These are phyloP conservation scores for Lactuca sativa DNA, from an alignment of 129 eudicot species.

Conservation along the genomic window DNA sequence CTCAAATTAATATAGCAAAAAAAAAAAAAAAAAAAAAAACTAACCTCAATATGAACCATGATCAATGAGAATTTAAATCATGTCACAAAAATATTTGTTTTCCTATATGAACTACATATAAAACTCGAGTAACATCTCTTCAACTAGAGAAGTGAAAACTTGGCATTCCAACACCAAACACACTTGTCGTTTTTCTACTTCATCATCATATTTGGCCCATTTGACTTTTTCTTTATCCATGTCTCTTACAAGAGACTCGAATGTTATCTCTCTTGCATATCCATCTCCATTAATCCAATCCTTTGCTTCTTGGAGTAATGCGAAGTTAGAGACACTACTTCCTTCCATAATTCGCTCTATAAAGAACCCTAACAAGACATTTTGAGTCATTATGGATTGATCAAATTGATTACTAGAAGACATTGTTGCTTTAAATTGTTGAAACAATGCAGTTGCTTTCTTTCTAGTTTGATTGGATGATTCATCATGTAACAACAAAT, in stretches of 20 bases:
- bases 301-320: conserved; percentile 42
- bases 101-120: conserved; percentile 1
- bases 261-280: conserved; percentile 35
- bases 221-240: conserved; percentile 53
- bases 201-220: conserved; percentile 46
- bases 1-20: neutral
- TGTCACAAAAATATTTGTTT: neutral
- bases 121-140: conserved; percentile 50
- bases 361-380: conserved; percentile 55
- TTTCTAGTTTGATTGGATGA: conserved; percentile 27
- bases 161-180: conserved; percentile 49
- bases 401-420: conserved; percentile 33
- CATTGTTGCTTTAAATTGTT: conserved; percentile 40
- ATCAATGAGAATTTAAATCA: neutral
- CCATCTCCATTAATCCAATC: conserved; percentile 73
- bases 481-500: conserved; percentile 26
- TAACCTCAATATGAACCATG: neutral
- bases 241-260: conserved; percentile 52
- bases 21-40: no score
- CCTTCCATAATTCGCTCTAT: conserved; percentile 34
- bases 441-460: conserved; percentile 45
- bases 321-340: conserved; percentile 17
- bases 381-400: conserved; percentile 39
- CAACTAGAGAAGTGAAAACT: conserved; percentile 46
- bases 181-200: conserved; percentile 37